A percentile compares a stretch with the other conserved stretches of the same genome.
phyloP scores from a whole-genome alignment of 371 early-diverging fungal genomes.

The Lichtheimia corymbifera region DNA sequence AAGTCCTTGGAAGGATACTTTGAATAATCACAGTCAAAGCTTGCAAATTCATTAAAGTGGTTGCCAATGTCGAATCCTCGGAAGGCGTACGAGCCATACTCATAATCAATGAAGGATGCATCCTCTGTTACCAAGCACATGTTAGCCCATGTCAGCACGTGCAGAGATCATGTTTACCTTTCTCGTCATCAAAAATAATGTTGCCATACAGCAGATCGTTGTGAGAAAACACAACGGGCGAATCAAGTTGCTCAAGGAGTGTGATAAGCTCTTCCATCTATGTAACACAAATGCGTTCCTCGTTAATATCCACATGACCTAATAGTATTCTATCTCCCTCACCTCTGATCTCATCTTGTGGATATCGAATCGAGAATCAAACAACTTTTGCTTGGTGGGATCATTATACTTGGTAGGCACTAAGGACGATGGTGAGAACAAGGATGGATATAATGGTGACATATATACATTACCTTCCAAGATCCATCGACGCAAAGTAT shows the following conservation, averaged over 20 bases:
- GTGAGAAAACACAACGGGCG: constrained; percentile 90
- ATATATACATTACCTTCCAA: no score
- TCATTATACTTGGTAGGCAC: constrained; percentile 71
- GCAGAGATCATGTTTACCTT: constrained; percentile 34
- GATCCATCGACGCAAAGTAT: constrained; percentile 81
- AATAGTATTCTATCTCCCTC: not conserved
- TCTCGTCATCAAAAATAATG: constrained; percentile 73
- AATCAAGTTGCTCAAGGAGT: constrained; percentile 58
- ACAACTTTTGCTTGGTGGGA: constrained; percentile 59
- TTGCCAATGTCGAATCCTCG: constrained; percentile 95
- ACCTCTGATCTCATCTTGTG: constrained; percentile 55
- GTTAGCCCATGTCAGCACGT: constrained; percentile 10
- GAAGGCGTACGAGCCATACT: constrained; percentile 85
- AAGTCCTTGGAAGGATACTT: constrained; percentile 74
- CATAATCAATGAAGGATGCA: constrained; percentile 90
- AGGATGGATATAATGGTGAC: no score
- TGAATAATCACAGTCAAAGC: constrained; percentile 92
- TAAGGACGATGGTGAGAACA: constrained; percentile 1
- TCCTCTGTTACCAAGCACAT: constrained; percentile 26
- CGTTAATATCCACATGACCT: no score
- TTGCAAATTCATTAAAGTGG: constrained; percentile 92
- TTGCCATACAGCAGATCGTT: constrained; percentile 91
- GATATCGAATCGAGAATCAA: constrained; percentile 60
- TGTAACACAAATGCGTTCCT: not conserved
- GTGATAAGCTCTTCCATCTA: constrained; percentile 56